These are phyloP conservation scores for Globisporangium nodosum DNA, from an alignment of 352 stramenopile species.

Conservation along the genomic window DNA sequence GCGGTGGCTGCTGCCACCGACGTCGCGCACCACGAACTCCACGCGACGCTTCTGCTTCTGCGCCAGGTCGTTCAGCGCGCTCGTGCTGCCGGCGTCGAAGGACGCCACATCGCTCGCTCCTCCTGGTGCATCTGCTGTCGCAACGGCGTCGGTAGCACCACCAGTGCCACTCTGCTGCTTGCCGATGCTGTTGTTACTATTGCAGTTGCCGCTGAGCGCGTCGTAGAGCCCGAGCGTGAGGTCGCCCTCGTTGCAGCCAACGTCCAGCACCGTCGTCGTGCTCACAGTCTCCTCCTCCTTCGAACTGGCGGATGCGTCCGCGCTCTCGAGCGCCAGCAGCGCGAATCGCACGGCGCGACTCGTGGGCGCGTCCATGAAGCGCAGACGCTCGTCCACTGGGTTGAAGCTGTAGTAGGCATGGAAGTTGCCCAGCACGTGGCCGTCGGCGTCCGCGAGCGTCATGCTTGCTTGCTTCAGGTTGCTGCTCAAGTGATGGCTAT, in stretches of 20 bases:
- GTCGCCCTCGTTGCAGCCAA: slow-evolving; percentile 83
- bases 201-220: slow-evolving; percentile 29
- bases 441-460: slow-evolving; percentile 39
- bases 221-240: slow-evolving; percentile 68
- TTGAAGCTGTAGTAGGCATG: slow-evolving; percentile 86
- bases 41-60: slow-evolving; percentile 64
- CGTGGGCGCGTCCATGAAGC: slow-evolving; percentile 57
- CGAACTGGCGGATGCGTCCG: background rate
- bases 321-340: slow-evolving; percentile 21
- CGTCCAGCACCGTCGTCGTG: slow-evolving; percentile 45
- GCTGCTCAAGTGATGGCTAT: background rate
- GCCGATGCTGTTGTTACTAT: background rate
- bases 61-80: slow-evolving; percentile 56
- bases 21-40: slow-evolving; percentile 51
- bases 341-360: slow-evolving; percentile 32
- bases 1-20: slow-evolving; percentile 47
- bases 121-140: background rate
- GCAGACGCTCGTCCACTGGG: slow-evolving; percentile 58
- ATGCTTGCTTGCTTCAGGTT: background rate
- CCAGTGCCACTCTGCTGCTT: slow-evolving; percentile 5
- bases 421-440: slow-evolving; percentile 80
- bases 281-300: slow-evolving; percentile 27
- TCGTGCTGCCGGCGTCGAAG: slow-evolving; percentile 58
- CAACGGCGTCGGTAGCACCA: background rate
- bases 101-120: slow-evolving; percentile 24